Evolutionary conservation across 768 basidiomycete species (phyloP).

Genomic region (Auricularia heimuer): DNA sequence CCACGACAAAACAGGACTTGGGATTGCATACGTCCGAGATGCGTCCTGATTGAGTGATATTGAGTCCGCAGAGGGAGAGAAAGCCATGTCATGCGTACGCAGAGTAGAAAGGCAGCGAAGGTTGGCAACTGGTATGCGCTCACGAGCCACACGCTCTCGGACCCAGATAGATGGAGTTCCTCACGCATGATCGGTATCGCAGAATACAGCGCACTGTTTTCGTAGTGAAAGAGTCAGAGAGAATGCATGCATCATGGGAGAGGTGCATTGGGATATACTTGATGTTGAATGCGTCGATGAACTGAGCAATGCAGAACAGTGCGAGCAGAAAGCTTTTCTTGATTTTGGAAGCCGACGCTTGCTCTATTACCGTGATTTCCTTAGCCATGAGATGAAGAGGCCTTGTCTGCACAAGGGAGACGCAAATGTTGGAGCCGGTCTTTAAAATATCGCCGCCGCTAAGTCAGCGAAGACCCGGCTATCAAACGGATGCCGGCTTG

Average conservation of each 20-base stretch:
- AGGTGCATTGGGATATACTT: conserved; percentile 28
- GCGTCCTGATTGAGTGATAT: neutral
- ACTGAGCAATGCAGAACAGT: neutral
- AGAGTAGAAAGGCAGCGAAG: conserved; percentile 25
- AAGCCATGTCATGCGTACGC: conserved; percentile 15
- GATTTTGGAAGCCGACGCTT: too few species aligned
- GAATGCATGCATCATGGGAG: conserved; percentile 15
- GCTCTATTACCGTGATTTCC: too few species aligned
- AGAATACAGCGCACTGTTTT: conserved; percentile 20
- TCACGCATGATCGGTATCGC: conserved; percentile 21
- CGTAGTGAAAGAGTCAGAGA: conserved; percentile 20
- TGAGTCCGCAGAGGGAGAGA: neutral
- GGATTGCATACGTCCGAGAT: neutral
- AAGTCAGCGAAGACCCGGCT: too few species aligned
- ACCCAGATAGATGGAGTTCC: conserved; percentile 17
- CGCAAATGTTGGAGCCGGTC: too few species aligned
- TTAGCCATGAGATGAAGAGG: too few species aligned
- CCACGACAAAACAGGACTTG: conserved; percentile 27
- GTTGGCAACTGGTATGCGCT: conserved; percentile 26
- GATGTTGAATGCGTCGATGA: conserved; percentile 1
- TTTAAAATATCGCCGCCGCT: too few species aligned
- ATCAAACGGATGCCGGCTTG: too few species aligned
- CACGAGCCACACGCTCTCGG: conserved; percentile 25
- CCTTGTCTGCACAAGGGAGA: too few species aligned
- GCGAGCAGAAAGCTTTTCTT: neutral